Evolutionary conservation across 1,284 basidiomycete species (phyloP), one percentile per base, ranked within the genome.

Genomic region (Irpex rosettiformis): DNA sequence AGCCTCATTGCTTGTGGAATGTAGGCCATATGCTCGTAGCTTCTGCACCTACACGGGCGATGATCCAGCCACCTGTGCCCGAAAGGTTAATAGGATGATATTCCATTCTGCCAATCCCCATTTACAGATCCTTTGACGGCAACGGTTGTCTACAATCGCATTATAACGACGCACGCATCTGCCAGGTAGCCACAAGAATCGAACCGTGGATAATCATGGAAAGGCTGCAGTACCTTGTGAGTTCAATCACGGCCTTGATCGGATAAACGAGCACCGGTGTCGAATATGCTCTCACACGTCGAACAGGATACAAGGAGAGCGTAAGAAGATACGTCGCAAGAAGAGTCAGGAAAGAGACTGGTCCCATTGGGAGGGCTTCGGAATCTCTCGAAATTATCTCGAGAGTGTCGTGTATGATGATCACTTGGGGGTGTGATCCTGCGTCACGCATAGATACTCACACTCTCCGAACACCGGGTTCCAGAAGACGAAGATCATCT

Each of bases 391-490:
- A n/a, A n/a, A n/a, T n/a, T n/a, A 37, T 37, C 33, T 37, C 33
- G 33, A 37, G 33, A 11, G n/a, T 45, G 21, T 45, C 43, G 16
- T 8, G 8, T 22, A 45, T 45, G 8, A 45, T 45, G 43, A 45
- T 45, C 43, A 45, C 7, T 18, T 8, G 13, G 5, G 43, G 3
- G 43, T 45, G 43, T n/a, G 43, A 45, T 45, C 43, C 43, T 18
- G 7, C 43, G 43, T 22, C 13, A 18, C 21, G 8, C 13, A 22
- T n/a, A 7, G n/a, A 11, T 18, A 45, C 43, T 18, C 43, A 45
- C 43, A 45, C 43, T 45, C 43, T 45, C 43, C 43, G 43, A 45
- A 45, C 43, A 45, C 43, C 43, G 43, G n/a, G 43, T 45, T 18
- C 8, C 21, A 7, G 21, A n/a, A 18, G 43, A 7, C 43, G 43